These are phyloP conservation scores for Citrus sinensis DNA, from an alignment of 345 rosid species.

Conservation along the genomic window DNA sequence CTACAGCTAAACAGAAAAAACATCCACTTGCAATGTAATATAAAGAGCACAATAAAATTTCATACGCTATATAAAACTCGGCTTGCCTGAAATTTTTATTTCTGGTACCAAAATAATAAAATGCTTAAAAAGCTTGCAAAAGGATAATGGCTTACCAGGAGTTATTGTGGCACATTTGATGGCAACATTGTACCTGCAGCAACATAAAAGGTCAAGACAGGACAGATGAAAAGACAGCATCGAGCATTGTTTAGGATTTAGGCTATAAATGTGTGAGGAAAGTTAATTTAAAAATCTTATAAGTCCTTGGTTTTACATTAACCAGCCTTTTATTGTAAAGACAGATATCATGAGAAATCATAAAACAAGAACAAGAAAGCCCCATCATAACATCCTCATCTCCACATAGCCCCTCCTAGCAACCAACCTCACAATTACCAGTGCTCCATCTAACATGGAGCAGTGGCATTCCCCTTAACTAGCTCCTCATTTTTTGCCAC, in stretches of 20 bases:
- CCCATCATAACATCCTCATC: background rate
- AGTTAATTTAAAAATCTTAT: background rate
- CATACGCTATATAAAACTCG: background rate
- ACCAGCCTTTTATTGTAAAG: background rate
- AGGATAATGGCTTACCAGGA: slow-evolving; percentile 58
- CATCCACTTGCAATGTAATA: background rate
- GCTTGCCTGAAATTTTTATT: background rate
- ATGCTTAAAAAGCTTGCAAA: background rate
- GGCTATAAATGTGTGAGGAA: background rate
- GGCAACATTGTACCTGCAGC: slow-evolving; percentile 87
- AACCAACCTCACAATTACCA: background rate
- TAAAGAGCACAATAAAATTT: background rate
- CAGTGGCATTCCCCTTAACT: background rate
- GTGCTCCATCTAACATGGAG: background rate
- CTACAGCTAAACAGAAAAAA: background rate
- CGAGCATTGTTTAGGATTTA: background rate
- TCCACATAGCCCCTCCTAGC: background rate
- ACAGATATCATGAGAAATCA: background rate
- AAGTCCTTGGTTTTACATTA: background rate
- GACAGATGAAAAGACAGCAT: background rate
- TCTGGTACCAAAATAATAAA: background rate
- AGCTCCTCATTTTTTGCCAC: background rate
- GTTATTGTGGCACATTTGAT: slow-evolving; percentile 97
- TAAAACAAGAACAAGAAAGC: background rate
- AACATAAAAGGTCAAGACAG: slow-evolving; percentile 3